Percentiles rank a stretch among this genome's conserved stretches.
Evolutionary conservation across 1,139 yeast genomes (phyloP).

Genomic region (Pichia sp.): DNA sequence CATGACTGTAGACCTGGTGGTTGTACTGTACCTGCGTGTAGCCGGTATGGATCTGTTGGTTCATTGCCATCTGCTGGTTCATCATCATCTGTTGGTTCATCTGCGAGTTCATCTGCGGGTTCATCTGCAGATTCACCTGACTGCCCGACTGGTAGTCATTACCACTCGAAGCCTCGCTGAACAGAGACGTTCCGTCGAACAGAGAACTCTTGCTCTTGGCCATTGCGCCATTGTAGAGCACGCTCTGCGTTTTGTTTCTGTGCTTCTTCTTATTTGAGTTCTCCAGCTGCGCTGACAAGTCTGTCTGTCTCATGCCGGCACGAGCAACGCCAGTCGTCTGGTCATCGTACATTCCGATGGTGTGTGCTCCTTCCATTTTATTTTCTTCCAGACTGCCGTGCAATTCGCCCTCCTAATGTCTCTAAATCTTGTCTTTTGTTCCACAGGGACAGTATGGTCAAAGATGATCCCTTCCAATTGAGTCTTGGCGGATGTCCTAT

Average conservation of each 20-base stretch:
- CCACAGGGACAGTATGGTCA: too few relatives aligned
- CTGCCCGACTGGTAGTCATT: conserved; percentile 12
- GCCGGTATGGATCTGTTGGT: conserved; percentile 1
- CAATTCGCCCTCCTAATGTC: background rate
- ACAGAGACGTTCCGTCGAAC: conserved; percentile 8
- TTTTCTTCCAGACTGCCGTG: background rate
- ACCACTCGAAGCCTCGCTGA: background rate
- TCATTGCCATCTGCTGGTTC: conserved; percentile 1
- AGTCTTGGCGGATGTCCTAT: too few relatives aligned
- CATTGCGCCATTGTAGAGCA: conserved; percentile 13
- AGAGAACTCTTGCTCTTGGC: conserved; percentile 14
- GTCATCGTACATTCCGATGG: conserved; percentile 22
- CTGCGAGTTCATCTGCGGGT: background rate
- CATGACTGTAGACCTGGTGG: background rate
- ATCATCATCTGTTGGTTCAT: background rate
- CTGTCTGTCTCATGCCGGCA: conserved; percentile 27
- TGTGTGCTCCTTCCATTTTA: background rate
- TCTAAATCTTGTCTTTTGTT: background rate
- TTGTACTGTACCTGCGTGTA: background rate
- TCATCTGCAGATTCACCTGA: background rate
- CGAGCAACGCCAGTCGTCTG: conserved; percentile 18
- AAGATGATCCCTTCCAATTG: too few relatives aligned
- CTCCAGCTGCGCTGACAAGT: conserved; percentile 20
- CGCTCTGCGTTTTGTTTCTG: conserved; percentile 20
- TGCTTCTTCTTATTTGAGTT: conserved; percentile 18